Conservation (phyloP, 805 yeast species). For the Ogataea minuta region DNA sequence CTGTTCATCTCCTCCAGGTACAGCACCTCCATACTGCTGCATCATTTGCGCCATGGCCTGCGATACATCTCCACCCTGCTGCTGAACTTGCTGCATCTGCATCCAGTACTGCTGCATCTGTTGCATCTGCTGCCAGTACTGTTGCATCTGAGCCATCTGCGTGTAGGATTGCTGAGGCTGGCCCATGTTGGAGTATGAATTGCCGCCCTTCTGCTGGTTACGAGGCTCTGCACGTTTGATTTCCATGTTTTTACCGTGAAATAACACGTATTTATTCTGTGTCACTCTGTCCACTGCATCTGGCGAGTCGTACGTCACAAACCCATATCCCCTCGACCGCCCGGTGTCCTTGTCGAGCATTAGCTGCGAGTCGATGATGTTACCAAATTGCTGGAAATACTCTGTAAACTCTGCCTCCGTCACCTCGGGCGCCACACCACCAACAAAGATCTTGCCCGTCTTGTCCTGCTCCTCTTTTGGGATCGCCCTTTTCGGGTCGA, state of each 20-base stretch:
- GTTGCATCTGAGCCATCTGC: slow-evolving; percentile 40
- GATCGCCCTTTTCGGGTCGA: slow-evolving; percentile 96
- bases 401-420: slow-evolving; percentile 86
- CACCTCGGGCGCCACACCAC: slow-evolving; percentile 93
- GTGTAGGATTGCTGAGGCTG: slow-evolving; percentile 32
- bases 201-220: slow-evolving; percentile 54
- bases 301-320: slow-evolving; percentile 91
- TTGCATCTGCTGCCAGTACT: slow-evolving; percentile 62
- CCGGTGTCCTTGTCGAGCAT: slow-evolving; percentile 98
- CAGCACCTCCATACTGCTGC: slow-evolving; percentile 16
- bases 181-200: slow-evolving; percentile 33
- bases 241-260: slow-evolving; percentile 84
- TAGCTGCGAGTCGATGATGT: slow-evolving; percentile 90
- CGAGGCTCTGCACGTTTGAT: slow-evolving; percentile 84
- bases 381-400: slow-evolving; percentile 84
- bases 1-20: slow-evolving; percentile 9
- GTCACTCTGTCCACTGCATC: slow-evolving; percentile 90
- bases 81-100: slow-evolving; percentile 36
- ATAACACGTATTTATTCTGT: slow-evolving; percentile 72
- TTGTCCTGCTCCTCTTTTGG: slow-evolving; percentile 97
- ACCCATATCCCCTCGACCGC: slow-evolving; percentile 95
- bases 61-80: slow-evolving; percentile 18
- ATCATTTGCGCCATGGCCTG: slow-evolving; percentile 14
- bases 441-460: slow-evolving; percentile 95
- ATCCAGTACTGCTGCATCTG: slow-evolving; percentile 44